Base-by-base conservation (phyloP, 2,329 filamentous ascomycete genomes). In the Colletotrichum kahawae region DNA sequence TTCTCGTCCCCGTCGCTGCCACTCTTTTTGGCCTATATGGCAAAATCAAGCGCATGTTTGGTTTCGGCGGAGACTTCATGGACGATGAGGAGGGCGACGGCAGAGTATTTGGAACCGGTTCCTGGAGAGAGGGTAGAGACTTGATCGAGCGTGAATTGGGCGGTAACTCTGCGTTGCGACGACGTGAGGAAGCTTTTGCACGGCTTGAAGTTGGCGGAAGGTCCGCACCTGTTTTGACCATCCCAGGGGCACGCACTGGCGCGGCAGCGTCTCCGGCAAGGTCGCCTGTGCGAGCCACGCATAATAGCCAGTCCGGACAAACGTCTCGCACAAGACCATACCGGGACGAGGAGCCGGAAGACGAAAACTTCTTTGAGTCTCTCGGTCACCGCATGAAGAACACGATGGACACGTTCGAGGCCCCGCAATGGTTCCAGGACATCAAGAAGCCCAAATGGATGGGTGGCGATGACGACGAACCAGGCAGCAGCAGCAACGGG, bases 1-100 rank as follows among this genome's bases (percentile, higher is more conserved):
- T 99, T 36, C 88, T 98, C 24, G 82, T 98, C 1, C 97, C 97
- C 1, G 95, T 98, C 3, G 90, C 92, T 29, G 96, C 96, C 5
- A 96, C 95, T 0, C 85, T 96, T 0, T 98, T 98, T 85, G 96
- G 96, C 33, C 87, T 98, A 1, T 99, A 99, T 82, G 94, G 95
- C 54, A 93, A 92, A 77, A 90, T 96, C 33, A 94, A 93, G 83
- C 93, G 92, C 31, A 83, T 94, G 70, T 90, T 96, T 24, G 96
- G 97, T 16, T 95, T 97, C 74, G 95, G 93, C 43, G 86, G 88
- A 71, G 91, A 95, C 51, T 87, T 96, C 2, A 92, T 96, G 57
- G 94, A 95, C 43, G 94, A 96, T 51, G 93, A 94, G 16, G 92
- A 93, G 14, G 90, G 92, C 24, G 92, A 92, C 65, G 87, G 89